phyloP scores from a whole-genome alignment of 2,329 filamentous ascomycete species.

The Alternaria ventricosa region DNA sequence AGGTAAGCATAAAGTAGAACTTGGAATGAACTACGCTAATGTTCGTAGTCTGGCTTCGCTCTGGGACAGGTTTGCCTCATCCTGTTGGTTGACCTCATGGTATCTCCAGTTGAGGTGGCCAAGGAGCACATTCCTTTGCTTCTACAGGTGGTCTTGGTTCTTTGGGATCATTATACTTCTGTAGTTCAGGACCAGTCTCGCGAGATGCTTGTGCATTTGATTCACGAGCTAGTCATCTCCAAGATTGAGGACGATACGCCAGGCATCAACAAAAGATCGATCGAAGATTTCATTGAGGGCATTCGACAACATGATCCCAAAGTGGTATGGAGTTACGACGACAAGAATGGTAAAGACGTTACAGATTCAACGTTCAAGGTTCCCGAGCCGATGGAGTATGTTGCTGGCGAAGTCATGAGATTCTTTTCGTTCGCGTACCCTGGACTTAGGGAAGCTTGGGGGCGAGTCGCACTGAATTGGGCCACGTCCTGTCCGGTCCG shows the following conservation, averaged over 20 bases:
- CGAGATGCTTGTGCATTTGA: constrained; percentile 97
- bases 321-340: constrained; percentile 93
- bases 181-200: constrained; percentile 95
- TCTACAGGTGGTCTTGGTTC: constrained; percentile 86
- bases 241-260: constrained; percentile 73
- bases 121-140: constrained; percentile 83
- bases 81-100: constrained; percentile 92
- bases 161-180: constrained; percentile 97
- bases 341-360: constrained; percentile 77
- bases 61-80: constrained; percentile 93
- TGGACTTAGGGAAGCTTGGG: constrained; percentile 89
- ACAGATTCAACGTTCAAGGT: constrained; percentile 79
- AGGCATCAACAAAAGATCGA: constrained; percentile 71
- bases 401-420: constrained; percentile 80
- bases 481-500: constrained; percentile 95
- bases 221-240: constrained; percentile 91
- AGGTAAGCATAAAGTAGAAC: constrained; percentile 18
- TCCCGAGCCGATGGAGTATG: constrained; percentile 82
- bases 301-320: constrained; percentile 83
- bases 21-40: constrained; percentile 18
- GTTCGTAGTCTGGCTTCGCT: constrained; percentile 74
- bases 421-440: constrained; percentile 87
- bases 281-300: constrained; percentile 86
- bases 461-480: constrained; percentile 88
- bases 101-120: constrained; percentile 82